Evolutionary conservation across 306 rosid genomes (phyloP).

Genomic region (Lathyrus oleraceus): DNA sequence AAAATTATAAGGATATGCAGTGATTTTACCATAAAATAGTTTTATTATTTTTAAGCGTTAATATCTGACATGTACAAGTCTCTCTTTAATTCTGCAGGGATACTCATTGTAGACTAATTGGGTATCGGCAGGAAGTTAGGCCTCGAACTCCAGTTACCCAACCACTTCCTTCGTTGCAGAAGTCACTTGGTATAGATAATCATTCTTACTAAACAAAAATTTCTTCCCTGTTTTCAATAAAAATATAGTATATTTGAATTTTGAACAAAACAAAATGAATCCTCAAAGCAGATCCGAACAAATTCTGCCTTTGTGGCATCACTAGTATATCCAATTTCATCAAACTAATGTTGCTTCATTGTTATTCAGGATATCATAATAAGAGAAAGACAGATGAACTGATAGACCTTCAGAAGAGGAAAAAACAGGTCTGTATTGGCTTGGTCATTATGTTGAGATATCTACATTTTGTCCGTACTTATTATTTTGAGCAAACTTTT

Average conservation of each 20-base stretch:
- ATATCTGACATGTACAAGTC: conserved; percentile 33
- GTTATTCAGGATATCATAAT: conserved; percentile 44
- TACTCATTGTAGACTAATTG: conserved; percentile 63
- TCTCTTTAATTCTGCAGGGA: conserved; percentile 60
- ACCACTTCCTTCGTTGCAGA: neutral
- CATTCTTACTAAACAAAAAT: neutral
- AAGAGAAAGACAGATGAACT: conserved; percentile 64
- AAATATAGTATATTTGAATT: conserved; percentile 31
- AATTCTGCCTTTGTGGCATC: conserved; percentile 44
- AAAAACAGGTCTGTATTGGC: conserved; percentile 54
- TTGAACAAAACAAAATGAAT: conserved; percentile 30
- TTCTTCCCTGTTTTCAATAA: conserved; percentile 23
- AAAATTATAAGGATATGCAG: neutral
- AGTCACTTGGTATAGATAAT: conserved; percentile 18
- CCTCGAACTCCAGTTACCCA: conserved; percentile 14
- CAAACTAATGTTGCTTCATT: conserved; percentile 25
- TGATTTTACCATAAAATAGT: neutral
- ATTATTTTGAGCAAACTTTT: neutral
- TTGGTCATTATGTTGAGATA: conserved; percentile 24
- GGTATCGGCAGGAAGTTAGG: conserved; percentile 56
- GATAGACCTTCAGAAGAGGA: conserved; percentile 37
- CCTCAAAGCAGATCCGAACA: conserved; percentile 40
- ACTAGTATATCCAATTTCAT: conserved; percentile 14
- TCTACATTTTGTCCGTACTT: conserved; percentile 4
- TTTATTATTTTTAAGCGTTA: conserved; percentile 4